Conservation (phyloP, 176 grass and related monocot species). For the Rhipidocladum racemiflorum region DNA sequence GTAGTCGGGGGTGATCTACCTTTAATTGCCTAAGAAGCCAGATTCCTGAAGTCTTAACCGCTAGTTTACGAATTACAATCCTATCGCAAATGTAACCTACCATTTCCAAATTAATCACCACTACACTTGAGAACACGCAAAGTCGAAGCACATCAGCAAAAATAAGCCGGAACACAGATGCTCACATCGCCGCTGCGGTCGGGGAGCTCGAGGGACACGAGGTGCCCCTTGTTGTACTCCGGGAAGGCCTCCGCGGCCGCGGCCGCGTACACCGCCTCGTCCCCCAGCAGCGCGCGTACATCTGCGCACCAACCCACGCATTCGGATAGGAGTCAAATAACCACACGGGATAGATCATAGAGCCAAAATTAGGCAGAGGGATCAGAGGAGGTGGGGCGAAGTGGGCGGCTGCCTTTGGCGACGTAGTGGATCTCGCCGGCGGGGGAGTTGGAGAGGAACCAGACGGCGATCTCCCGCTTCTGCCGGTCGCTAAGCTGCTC, state of each 20-base stretch:
- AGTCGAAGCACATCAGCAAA: neutral
- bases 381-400: neutral
- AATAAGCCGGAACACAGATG: neutral
- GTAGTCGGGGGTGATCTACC: neutral
- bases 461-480: constrained; percentile 83
- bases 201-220: constrained; percentile 74
- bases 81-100: neutral
- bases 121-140: neutral
- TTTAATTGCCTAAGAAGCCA: neutral
- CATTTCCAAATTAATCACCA: constrained; percentile 3
- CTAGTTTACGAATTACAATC: neutral
- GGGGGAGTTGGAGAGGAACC: constrained; percentile 94
- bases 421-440: constrained; percentile 97
- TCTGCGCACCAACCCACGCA: constrained; percentile 48
- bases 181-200: constrained; percentile 95
- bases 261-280: constrained; percentile 73
- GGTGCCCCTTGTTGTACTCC: constrained; percentile 74
- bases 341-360: neutral
- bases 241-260: constrained; percentile 94
- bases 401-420: constrained; percentile 65
- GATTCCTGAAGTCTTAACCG: neutral
- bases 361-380: neutral
- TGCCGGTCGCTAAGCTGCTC: constrained; percentile 63
- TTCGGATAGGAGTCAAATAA: constrained; percentile 15
- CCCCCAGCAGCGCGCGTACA: constrained; percentile 65